phyloP scores from a whole-genome alignment of 305 asterid genomes.

The Fraxinus platypoda region DNA sequence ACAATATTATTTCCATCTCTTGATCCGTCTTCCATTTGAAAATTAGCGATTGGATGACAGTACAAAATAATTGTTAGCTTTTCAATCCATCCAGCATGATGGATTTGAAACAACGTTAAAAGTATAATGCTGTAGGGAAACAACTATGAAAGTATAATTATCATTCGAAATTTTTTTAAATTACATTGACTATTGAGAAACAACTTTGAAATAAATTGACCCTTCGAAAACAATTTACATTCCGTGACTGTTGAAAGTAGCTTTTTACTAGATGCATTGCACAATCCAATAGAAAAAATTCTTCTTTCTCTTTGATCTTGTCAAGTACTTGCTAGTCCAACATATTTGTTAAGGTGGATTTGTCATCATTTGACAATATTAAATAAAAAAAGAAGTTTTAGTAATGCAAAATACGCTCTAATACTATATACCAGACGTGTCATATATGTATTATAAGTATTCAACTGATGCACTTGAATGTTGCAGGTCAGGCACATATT shows the following conservation, averaged over 20 bases:
- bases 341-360: not conserved
- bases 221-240: not conserved
- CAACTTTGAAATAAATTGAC: not conserved
- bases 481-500: not conserved
- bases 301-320: not conserved
- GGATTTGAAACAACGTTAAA: not conserved
- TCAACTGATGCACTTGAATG: not conserved
- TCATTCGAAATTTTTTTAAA: not conserved
- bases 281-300: not conserved
- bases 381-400: not conserved
- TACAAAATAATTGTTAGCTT: not conserved
- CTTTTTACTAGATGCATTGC: not conserved
- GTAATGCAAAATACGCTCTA: not conserved
- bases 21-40: not conserved
- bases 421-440: not conserved
- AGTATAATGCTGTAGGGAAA: not conserved
- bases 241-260: not conserved
- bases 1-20: not conserved
- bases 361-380: not conserved
- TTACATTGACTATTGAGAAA: not conserved
- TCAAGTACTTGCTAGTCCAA: not conserved
- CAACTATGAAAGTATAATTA: not conserved
- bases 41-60: not conserved
- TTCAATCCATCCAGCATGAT: not conserved
- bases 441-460: not conserved